These are phyloP conservation scores for Pholiota microspora DNA, from an alignment of 768 basidiomycete species.

Conservation along the genomic window DNA sequence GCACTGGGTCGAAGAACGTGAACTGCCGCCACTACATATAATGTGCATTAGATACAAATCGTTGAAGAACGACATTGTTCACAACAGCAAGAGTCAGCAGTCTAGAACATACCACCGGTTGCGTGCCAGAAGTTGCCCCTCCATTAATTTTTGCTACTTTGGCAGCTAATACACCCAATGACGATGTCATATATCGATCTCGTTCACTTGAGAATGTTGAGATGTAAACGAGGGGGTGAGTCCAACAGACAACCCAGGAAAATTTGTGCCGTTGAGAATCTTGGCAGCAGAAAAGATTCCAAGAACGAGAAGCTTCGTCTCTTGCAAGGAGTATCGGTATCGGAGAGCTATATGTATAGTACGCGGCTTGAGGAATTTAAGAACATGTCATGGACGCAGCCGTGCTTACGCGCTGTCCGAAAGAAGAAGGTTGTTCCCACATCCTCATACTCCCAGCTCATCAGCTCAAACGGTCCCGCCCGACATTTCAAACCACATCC, in stretches of 20 bases:
- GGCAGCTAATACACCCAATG: constrained; percentile 22
- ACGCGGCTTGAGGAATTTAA: neutral
- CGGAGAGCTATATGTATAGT: neutral
- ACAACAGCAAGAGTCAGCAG: neutral
- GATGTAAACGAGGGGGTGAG: too few relatives aligned
- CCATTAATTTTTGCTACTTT: constrained; percentile 22
- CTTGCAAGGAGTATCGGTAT: neutral
- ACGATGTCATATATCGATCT: constrained; percentile 26
- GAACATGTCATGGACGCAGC: constrained; percentile 1
- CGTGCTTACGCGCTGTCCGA: neutral
- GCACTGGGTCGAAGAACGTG: constrained; percentile 80
- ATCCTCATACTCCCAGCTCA: constrained; percentile 18
- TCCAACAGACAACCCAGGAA: neutral
- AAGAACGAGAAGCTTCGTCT: neutral
- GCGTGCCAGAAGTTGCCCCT: constrained; percentile 23
- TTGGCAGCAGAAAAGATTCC: neutral
- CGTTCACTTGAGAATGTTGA: neutral
- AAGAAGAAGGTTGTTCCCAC: constrained; percentile 31
- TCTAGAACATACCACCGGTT: constrained; percentile 33
- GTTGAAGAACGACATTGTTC: neutral
- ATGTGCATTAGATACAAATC: constrained; percentile 1
- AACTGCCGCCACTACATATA: constrained; percentile 78
- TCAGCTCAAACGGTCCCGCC: constrained; percentile 38
- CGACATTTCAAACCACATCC: constrained; percentile 31
- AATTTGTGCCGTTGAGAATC: neutral